A percentile compares a stretch with the other conserved stretches of the same genome.
These are phyloP conservation scores for Fusarium sp. DNA, from an alignment of 2,329 filamentous ascomycete genomes.

Conservation along the genomic window DNA sequence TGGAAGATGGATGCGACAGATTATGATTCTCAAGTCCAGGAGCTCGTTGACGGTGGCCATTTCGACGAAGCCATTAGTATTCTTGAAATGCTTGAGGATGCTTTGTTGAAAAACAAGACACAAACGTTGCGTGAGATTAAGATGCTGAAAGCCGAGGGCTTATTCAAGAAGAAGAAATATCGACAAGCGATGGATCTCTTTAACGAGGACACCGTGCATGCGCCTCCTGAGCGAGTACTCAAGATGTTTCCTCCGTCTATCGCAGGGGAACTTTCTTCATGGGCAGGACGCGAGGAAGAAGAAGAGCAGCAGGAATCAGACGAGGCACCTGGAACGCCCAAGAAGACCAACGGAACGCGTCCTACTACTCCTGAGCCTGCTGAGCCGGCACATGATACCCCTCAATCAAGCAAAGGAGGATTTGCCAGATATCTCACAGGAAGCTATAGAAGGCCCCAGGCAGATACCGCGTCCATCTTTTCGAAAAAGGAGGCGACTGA, in stretches of 20 bases:
- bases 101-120: conserved; percentile 84
- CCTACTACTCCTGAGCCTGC: conserved; percentile 48
- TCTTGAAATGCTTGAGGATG: conserved; percentile 90
- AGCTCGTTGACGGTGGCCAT: conserved; percentile 78
- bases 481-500: conserved; percentile 67
- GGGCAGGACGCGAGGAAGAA: conserved; percentile 55
- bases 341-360: conserved; percentile 48
- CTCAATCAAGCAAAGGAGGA: conserved; percentile 57
- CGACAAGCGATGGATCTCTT: conserved; percentile 90
- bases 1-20: conserved; percentile 97
- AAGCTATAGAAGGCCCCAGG: conserved; percentile 58
- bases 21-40: conserved; percentile 89
- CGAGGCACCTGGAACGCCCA: conserved; percentile 48
- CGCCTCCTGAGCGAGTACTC: conserved; percentile 89
- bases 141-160: conserved; percentile 87
- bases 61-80: conserved; percentile 95
- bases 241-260: conserved; percentile 86
- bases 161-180: conserved; percentile 88
- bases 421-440: conserved; percentile 68
- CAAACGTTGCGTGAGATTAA: conserved; percentile 86
- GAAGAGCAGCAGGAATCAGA: conserved; percentile 54
- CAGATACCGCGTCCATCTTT: conserved; percentile 70
- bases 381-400: conserved; percentile 47
- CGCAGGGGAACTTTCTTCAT: conserved; percentile 80
- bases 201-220: conserved; percentile 83